phyloP scores from a whole-genome alignment of 345 rosid genomes.

The Salix exigua region DNA sequence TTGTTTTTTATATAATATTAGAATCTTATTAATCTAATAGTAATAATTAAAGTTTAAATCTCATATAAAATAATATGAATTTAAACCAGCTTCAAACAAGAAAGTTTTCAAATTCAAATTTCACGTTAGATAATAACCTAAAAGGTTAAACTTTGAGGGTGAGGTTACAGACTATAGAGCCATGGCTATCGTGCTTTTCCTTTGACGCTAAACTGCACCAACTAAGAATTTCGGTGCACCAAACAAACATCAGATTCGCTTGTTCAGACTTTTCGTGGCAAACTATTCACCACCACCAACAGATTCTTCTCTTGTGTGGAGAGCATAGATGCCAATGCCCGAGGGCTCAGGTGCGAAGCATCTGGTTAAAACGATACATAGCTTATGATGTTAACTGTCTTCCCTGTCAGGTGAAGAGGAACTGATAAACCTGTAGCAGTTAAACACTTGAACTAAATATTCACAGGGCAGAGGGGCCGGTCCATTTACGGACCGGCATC shows the following conservation, averaged over 20 bases:
- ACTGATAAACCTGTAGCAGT: not conserved
- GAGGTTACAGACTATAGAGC: too few species aligned
- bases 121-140: too few species aligned
- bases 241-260: conserved; percentile 6
- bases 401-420: not conserved
- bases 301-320: not conserved
- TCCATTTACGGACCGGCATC: conserved; percentile 22
- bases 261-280: conserved; percentile 16
- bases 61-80: too few species aligned
- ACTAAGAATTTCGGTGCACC: not conserved
- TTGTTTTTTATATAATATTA: too few species aligned
- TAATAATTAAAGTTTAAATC: too few species aligned
- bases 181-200: not conserved
- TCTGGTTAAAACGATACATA: not conserved
- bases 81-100: too few species aligned
- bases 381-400: not conserved
- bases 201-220: not conserved
- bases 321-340: conserved; percentile 21
- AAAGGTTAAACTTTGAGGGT: too few species aligned
- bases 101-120: too few species aligned
- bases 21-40: fast-evolving
- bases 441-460: not conserved
- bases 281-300: conserved; percentile 18
- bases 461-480: conserved; percentile 6
- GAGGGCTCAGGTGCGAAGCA: not conserved